Evolutionary conservation across 768 basidiomycete species (phyloP), one percentile per base, ranked within the genome.

Genomic region (Kwoniella pini): DNA sequence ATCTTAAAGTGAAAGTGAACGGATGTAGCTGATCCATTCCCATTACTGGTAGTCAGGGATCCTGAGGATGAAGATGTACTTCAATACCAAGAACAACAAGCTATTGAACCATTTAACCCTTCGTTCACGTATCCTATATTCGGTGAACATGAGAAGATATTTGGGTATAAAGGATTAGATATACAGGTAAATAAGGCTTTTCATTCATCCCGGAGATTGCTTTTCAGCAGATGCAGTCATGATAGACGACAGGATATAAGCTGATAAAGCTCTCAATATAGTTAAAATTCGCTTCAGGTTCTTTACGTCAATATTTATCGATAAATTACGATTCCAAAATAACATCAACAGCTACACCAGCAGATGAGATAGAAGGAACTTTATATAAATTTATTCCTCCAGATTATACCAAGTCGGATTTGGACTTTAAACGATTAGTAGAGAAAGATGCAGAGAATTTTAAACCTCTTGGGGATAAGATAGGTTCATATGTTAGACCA

Each of bases 81-180:
- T 15, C 80, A 78, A 61, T 82, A 83, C 12, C 81, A 84, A 27
- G 88, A 89, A 69, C 77, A 81, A 13, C 87, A 84, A 33, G 36
- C 54, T 10, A 44, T 74, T 60, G 83, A 85, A 61, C 80, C 82
- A 19, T 97, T 96, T 79, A 83, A 88, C 62, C 95, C 95, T 1
- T 80, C 82, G 3, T 99, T 98, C 81, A 97, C 95, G 0, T 99
- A 99, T 80, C 93, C 95, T 4, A 93, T 99, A 71, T 97, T 87
- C 74, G 95, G 95, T 53, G 91, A 97, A 70, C 89, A 95, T 54
- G 93, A 99, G 80, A 93, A 87, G 80, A 88, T 98, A 57, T 97
- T 95, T 76, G 95, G 95, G 1, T 98, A 96, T 80, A 84, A 86
- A 63, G 87, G 87, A 71, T 82, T 99, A 31, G 76, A 83, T 26